Conservation (phyloP, 495 filamentous ascomycete species). For the Clohesyomyces aquaticus region DNA sequence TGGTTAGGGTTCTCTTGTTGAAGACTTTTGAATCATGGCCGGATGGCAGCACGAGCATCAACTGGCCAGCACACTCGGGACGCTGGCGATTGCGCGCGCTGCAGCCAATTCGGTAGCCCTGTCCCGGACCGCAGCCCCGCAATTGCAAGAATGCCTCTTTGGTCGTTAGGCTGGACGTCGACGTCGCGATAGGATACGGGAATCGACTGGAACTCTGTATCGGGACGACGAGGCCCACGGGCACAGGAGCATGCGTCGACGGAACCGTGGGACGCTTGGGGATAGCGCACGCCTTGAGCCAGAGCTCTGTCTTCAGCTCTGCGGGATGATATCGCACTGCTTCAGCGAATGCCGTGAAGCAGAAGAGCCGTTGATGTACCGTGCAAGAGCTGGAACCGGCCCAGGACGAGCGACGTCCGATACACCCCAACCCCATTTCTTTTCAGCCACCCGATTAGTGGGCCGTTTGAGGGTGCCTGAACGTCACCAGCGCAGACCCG, state of each 20-base stretch:
- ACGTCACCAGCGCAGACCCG: constrained; percentile 12
- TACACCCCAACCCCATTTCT: constrained; percentile 27
- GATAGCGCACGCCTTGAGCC: constrained; percentile 2
- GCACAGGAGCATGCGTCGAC: too few species aligned
- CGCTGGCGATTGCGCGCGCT: neutral
- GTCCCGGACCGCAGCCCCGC: too few species aligned
- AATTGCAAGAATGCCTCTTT: too few species aligned
- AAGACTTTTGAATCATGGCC: neutral
- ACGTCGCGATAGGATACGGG: too few species aligned
- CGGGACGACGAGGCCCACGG: too few species aligned
- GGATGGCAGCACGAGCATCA: neutral
- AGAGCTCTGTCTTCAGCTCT: too few species aligned
- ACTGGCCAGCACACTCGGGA: neutral
- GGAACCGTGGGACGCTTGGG: constrained; percentile 2
- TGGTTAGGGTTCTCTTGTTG: neutral
- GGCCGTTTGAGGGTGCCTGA: constrained; percentile 20
- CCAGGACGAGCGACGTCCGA: too few species aligned
- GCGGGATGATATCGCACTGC: too few species aligned
- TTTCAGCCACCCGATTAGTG: constrained; percentile 18
- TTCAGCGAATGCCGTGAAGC: too few species aligned
- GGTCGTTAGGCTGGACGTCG: neutral
- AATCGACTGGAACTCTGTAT: neutral
- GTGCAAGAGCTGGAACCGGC: too few species aligned
- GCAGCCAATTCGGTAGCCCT: too few species aligned
- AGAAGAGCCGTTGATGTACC: too few species aligned